Percentiles rank a stretch among this genome's conserved stretches.
These are phyloP conservation scores for Fomitopsis schrenkii DNA, from an alignment of 1,284 basidiomycete species.

Conservation along the genomic window DNA sequence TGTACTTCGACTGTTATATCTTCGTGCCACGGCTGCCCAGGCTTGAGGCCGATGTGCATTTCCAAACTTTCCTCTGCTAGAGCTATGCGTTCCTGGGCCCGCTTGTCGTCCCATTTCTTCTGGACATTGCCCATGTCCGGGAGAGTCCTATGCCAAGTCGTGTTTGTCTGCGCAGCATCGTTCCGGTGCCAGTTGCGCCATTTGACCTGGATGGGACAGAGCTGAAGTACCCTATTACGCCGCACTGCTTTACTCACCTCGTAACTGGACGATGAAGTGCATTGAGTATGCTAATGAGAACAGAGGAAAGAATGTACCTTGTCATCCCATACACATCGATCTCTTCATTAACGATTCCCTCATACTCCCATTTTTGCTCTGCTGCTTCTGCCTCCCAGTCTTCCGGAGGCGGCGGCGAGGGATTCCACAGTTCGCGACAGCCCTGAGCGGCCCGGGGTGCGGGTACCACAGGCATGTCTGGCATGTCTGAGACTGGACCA, in stretches of 20 bases:
- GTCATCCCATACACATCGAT: constrained; percentile 28
- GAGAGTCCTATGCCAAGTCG: constrained; percentile 32
- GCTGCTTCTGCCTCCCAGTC: constrained; percentile 32
- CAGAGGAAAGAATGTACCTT: constrained; percentile 20
- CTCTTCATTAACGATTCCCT: constrained; percentile 36
- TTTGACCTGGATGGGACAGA: constrained; percentile 27
- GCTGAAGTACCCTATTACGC: background rate
- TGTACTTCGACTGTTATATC: constrained; percentile 21
- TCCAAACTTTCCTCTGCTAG: constrained; percentile 20
- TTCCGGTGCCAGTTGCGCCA: constrained; percentile 35
- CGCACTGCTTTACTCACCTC: constrained; percentile 21
- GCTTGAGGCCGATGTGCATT: constrained; percentile 19
- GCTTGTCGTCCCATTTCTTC: constrained; percentile 24
- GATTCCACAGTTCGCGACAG: background rate
- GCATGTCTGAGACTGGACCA: too few species aligned
- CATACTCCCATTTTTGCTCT: constrained; percentile 33
- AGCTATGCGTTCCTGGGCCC: constrained; percentile 7
- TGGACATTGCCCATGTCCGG: constrained; percentile 19
- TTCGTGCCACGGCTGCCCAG: constrained; percentile 15
- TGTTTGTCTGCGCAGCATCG: constrained; percentile 38
- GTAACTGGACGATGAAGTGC: constrained; percentile 20
- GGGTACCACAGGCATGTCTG: too few species aligned
- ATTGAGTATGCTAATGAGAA: background rate
- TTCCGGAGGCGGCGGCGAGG: constrained; percentile 23
- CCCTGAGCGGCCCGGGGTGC: too few species aligned